Conservation (phyloP, 2,329 filamentous ascomycete genomes). For the Stachybotrys echinatus region DNA sequence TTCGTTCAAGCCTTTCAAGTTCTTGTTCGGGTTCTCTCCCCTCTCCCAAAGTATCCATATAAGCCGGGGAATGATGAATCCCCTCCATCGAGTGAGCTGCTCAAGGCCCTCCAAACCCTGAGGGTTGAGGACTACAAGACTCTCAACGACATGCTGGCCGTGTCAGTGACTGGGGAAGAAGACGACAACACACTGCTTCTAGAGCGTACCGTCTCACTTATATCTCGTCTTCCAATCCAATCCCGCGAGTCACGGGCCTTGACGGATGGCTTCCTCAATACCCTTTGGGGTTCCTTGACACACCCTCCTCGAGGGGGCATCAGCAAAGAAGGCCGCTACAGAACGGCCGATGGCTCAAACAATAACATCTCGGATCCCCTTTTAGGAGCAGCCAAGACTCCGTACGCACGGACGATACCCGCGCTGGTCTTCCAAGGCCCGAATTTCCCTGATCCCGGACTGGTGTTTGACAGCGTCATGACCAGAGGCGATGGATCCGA, state of each 20-base stretch:
- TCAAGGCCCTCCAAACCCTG: neutral
- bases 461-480: constrained; percentile 13
- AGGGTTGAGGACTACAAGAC: neutral
- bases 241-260: neutral
- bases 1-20: neutral
- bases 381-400: constrained; percentile 10
- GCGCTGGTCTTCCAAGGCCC: constrained; percentile 9
- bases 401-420: constrained; percentile 10
- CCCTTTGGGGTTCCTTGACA: neutral
- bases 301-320: neutral
- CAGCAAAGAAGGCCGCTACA: constrained; percentile 8
- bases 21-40: neutral
- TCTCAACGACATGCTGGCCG: neutral
- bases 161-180: neutral
- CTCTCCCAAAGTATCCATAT: neutral
- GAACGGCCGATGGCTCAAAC: constrained; percentile 12
- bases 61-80: neutral
- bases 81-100: neutral
- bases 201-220: neutral
- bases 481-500: constrained; percentile 4
- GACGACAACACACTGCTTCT: neutral
- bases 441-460: constrained; percentile 9
- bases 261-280: neutral
- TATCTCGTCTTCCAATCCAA: neutral
- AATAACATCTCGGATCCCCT: constrained; percentile 8